Evolutionary conservation across 192 early-diverging fungal species (phyloP).

Genomic region (Backusella westeae): DNA sequence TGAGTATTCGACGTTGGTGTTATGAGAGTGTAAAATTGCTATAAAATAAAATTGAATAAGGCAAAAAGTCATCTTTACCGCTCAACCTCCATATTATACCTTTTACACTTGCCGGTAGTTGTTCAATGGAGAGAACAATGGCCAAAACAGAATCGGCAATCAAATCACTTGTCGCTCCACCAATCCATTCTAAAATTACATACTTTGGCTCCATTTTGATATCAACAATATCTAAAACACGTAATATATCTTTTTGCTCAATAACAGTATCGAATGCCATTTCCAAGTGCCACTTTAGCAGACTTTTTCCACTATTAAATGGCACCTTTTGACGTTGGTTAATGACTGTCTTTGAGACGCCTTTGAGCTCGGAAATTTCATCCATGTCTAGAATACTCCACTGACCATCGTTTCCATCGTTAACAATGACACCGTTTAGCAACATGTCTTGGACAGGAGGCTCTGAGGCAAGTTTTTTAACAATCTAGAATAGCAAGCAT

Average conservation of each 20-base stretch:
- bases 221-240: slow-evolving; percentile 75
- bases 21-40: neutral
- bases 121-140: slow-evolving; percentile 80
- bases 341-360: slow-evolving; percentile 67
- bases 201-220: slow-evolving; percentile 66
- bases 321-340: slow-evolving; percentile 77
- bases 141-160: slow-evolving; percentile 92
- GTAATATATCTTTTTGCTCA: slow-evolving; percentile 39
- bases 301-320: slow-evolving; percentile 67
- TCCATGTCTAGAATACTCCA: slow-evolving; percentile 78
- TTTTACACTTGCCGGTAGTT: slow-evolving; percentile 87
- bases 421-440: slow-evolving; percentile 77
- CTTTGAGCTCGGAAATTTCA: slow-evolving; percentile 81
- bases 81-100: neutral
- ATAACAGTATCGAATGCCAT: slow-evolving; percentile 86
- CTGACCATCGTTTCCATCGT: slow-evolving; percentile 91
- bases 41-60: neutral
- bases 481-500: slow-evolving; percentile 42
- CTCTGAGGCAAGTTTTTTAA: slow-evolving; percentile 76
- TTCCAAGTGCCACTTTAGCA: slow-evolving; percentile 89
- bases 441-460: slow-evolving; percentile 65
- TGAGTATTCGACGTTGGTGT: neutral
- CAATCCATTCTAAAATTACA: slow-evolving; percentile 86
- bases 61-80: neutral
- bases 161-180: slow-evolving; percentile 91